Conservation (phyloP, 78 protist species). For the Dictyostelium purpureum region DNA sequence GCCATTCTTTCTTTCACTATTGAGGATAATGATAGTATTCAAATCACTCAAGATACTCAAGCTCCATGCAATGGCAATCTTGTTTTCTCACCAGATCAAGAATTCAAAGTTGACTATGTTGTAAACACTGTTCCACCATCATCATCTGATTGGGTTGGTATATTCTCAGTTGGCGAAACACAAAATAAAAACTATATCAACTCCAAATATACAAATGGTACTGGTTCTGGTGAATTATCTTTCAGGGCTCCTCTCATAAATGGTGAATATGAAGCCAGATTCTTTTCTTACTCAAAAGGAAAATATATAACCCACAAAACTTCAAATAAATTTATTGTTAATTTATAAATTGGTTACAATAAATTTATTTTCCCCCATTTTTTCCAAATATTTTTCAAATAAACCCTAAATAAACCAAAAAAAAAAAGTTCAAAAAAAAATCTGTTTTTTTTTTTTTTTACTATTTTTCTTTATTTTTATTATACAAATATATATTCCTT, state of each 20-base stretch:
- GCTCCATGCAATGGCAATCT: not conserved
- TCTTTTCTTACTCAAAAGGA: conserved; percentile 60
- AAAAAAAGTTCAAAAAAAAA: too few relatives aligned
- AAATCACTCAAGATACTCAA: not conserved
- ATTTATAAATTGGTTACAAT: too few relatives aligned
- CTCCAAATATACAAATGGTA: conserved; percentile 39
- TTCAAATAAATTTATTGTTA: conserved; percentile 11
- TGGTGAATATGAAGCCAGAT: conserved; percentile 66
- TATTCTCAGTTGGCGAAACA: conserved; percentile 25
- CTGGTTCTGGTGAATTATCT: conserved; percentile 36
- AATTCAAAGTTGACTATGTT: conserved; percentile 37
- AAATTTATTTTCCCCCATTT: too few relatives aligned
- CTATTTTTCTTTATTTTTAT: too few relatives aligned
- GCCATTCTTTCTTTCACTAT: conserved; percentile 20
- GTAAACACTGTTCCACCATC: conserved; percentile 46
- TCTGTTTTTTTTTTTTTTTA: too few relatives aligned
- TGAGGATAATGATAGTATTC: conserved; percentile 15
- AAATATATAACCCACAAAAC: conserved; percentile 17
- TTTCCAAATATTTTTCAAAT: too few relatives aligned
- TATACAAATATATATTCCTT: too few relatives aligned
- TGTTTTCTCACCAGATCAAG: conserved; percentile 10
- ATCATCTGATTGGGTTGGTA: conserved; percentile 61
- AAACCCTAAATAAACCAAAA: too few relatives aligned
- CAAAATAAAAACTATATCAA: conserved; percentile 46
- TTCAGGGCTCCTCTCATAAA: conserved; percentile 33